A percentile compares a stretch with the other conserved stretches of the same genome.
Evolutionary conservation across 371 early-diverging fungal genomes (phyloP).

Genomic region (Mortierella sp.): DNA sequence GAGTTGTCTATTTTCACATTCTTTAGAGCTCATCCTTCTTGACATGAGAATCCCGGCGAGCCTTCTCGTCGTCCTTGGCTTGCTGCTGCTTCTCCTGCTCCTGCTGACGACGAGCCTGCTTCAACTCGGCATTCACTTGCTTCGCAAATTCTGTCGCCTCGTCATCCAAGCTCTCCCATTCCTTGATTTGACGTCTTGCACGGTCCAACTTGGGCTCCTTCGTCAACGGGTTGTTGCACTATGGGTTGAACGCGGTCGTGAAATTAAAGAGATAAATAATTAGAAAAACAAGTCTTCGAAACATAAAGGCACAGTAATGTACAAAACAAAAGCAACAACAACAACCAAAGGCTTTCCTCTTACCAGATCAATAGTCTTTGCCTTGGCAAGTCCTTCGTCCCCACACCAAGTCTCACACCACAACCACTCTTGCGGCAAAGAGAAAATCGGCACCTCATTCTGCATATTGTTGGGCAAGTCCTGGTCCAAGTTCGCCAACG

Average conservation of each 20-base stretch:
- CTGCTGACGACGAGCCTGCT: conserved; percentile 27
- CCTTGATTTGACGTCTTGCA: conserved; percentile 92
- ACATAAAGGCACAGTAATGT: neutral
- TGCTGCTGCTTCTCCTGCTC: conserved; percentile 15
- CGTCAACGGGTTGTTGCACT: conserved; percentile 98
- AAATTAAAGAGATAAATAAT: neutral
- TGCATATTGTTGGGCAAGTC: conserved; percentile 98
- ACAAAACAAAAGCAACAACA: neutral
- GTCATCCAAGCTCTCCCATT: conserved; percentile 89
- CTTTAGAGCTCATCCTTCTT: conserved; percentile 47
- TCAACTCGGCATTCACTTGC: conserved; percentile 43
- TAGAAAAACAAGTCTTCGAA: neutral
- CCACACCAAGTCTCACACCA: conserved; percentile 99
- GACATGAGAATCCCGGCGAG: conserved; percentile 21
- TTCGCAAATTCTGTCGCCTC: conserved; percentile 70
- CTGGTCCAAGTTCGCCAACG: conserved; percentile 96
- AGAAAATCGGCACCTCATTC: conserved; percentile 90
- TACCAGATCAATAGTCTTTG: conserved; percentile 97
- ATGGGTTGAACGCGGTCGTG: neutral
- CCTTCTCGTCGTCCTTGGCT: neutral
- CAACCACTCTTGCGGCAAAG: conserved; percentile 96
- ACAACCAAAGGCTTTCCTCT: conserved; percentile 20
- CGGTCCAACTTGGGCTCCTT: conserved; percentile 97
- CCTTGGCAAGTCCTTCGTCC: conserved; percentile 82
- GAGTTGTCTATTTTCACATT: neutral